Base-by-base conservation (phyloP, 1,139 yeast genomes). In the Hanseniaspora uvarum region DNA sequence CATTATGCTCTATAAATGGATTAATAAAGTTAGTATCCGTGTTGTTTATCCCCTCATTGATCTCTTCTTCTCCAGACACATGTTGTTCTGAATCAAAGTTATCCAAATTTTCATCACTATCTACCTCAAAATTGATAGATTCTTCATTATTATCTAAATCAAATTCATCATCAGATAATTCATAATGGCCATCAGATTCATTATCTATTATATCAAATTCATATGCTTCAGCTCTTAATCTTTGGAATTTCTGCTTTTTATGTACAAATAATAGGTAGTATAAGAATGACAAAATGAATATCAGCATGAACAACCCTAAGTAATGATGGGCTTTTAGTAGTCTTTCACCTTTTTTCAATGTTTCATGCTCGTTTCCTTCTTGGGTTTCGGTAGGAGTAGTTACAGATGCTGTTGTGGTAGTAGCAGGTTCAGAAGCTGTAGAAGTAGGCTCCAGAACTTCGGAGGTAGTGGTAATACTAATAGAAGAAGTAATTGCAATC, bases 121-220 rank as follows among this genome's bases (percentile, higher is more conserved):
- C 36, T 31, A 31, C 14, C 14, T 31, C 36, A 31, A 28, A 28
- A 12, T 12, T 31, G 36, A 5, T 12, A n/a, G 14, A 28, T 28
- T 31, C 36, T 31, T 14, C n/a, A 31, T 31, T 16, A 14, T 28
- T 28, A 28, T 28, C 31, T 12, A 28, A 28, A 12, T 34, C 37
- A 34, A 34, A 34, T 5, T 16, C 46, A 10, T 16, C 46, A 28
- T 28, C 46, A 4, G 65, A 61, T 1, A 66, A 63, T 30, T 65
- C 68, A 45, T 64, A 62, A 21, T 31, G 11, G n/a, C 34, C 34
- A 36, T 70, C 73, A 3, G 71, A 64, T 45, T 71, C 75, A 14
- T 75, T 74, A 48, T 83, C 89, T 52, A 84, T 83, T 46, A 84
- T 82, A 65, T 84, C 94, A 65, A 84, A 84, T 65, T 84, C 94